Percentiles rank a stretch among this genome's conserved stretches.
These are phyloP conservation scores for Schwanniomyces occidentalis DNA, from an alignment of 805 yeast species.

Conservation along the genomic window DNA sequence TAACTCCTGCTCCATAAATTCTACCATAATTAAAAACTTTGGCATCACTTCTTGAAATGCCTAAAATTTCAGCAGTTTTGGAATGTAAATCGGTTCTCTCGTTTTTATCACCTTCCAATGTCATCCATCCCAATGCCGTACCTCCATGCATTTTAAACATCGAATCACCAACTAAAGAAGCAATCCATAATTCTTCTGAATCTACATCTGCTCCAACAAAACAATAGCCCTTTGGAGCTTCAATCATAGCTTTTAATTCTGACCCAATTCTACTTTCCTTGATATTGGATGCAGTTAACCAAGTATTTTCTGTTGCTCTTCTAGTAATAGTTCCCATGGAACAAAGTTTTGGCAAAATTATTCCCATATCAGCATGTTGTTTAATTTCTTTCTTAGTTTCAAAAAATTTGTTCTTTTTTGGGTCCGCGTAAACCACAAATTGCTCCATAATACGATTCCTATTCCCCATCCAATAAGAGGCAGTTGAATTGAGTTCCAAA, in stretches of 20 bases:
- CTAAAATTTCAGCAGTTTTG: conserved; percentile 85
- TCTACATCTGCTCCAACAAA: conserved; percentile 99
- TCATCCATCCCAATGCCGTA: conserved; percentile 99
- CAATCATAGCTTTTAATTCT: conserved; percentile 82
- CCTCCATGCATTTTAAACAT: conserved; percentile 89
- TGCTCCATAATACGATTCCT: conserved; percentile 83
- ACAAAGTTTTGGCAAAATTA: conserved; percentile 79
- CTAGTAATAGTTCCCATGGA: conserved; percentile 98
- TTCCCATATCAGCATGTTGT: conserved; percentile 47
- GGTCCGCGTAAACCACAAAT: conserved; percentile 65
- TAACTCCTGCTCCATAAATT: conserved; percentile 95
- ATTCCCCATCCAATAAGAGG: conserved; percentile 92
- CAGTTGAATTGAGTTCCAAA: conserved; percentile 69
- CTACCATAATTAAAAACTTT: conserved; percentile 95
- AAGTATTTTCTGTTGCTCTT: conserved; percentile 94
- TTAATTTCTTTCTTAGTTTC: conserved; percentile 21
- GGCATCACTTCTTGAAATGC: conserved; percentile 88
- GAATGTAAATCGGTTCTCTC: conserved; percentile 96
- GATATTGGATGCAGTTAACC: conserved; percentile 97
- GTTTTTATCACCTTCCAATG: conserved; percentile 88
- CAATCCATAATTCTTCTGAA: conserved; percentile 98
- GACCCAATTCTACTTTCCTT: conserved; percentile 85
- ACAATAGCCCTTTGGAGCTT: conserved; percentile 85
- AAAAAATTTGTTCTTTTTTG: conserved; percentile 23
- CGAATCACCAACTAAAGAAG: conserved; percentile 91